Evolutionary conservation across 1,284 basidiomycete species (phyloP).

Genomic region (Vanrija humicola): DNA sequence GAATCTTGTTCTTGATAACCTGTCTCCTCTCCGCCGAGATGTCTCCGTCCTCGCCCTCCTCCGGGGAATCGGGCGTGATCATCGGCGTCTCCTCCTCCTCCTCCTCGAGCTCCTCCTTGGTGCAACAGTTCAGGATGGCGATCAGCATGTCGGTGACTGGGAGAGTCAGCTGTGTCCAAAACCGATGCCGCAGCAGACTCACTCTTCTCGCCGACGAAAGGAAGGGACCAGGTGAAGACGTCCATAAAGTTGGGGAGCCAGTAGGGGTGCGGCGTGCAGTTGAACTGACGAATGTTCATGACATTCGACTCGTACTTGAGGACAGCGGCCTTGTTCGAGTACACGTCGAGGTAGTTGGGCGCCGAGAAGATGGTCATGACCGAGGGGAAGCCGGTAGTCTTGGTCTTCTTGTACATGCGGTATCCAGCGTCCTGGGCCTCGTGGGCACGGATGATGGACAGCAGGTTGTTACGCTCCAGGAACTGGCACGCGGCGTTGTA

Average conservation of each 20-base stretch:
- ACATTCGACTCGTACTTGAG: slow-evolving; percentile 96
- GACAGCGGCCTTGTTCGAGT: slow-evolving; percentile 95
- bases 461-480: slow-evolving; percentile 84
- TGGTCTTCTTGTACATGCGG: slow-evolving; percentile 95
- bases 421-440: slow-evolving; percentile 95
- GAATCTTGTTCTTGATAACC: slow-evolving; percentile 95
- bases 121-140: slow-evolving; percentile 87
- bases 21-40: slow-evolving; percentile 71
- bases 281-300: slow-evolving; percentile 86
- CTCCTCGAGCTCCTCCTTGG: slow-evolving; percentile 87
- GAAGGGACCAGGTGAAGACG: slow-evolving; percentile 97
- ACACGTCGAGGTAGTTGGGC: slow-evolving; percentile 92
- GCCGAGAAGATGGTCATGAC: slow-evolving; percentile 97
- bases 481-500: slow-evolving; percentile 91
- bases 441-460: slow-evolving; percentile 92
- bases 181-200: slow-evolving; percentile 32
- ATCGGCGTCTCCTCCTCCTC: slow-evolving; percentile 57
- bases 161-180: not conserved
- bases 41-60: slow-evolving; percentile 29
- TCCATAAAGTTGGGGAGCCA: slow-evolving; percentile 99
- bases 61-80: slow-evolving; percentile 41
- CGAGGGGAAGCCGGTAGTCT: slow-evolving; percentile 82
- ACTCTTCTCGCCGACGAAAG: slow-evolving; percentile 98
- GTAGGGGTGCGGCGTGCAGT: slow-evolving; percentile 91
- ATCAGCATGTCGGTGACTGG: slow-evolving; percentile 93